Conservation (phyloP, 83 land plant genomes). For the Thuja plicata region DNA sequence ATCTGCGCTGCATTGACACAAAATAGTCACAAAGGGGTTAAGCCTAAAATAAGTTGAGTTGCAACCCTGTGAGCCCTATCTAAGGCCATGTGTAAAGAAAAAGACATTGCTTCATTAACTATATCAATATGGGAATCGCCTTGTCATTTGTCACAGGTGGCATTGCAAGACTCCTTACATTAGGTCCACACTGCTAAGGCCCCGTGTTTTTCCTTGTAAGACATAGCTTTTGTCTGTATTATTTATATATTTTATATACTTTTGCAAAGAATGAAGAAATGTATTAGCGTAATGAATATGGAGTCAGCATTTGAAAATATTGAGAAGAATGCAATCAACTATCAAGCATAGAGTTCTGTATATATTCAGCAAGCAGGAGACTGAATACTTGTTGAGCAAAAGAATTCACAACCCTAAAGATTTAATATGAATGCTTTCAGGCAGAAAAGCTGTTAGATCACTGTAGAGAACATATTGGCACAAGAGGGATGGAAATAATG, state of each 20-base stretch:
- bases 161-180: background rate
- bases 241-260: background rate
- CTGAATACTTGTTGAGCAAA: background rate
- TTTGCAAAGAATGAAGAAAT: background rate
- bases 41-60: background rate
- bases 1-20: background rate
- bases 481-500: conserved; percentile 1
- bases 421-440: background rate
- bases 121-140: background rate
- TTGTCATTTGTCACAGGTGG: background rate
- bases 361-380: background rate
- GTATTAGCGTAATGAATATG: background rate
- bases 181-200: background rate
- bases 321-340: background rate
- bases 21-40: background rate
- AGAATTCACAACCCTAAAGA: background rate
- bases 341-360: background rate
- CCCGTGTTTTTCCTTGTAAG: background rate
- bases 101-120: background rate
- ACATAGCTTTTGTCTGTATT: background rate
- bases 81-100: background rate
- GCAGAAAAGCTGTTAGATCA: background rate
- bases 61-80: background rate
- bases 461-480: background rate
- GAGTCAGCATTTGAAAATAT: background rate